These are phyloP conservation scores for Microcera coccophila DNA, from an alignment of 2,329 filamentous ascomycete genomes.

Conservation along the genomic window DNA sequence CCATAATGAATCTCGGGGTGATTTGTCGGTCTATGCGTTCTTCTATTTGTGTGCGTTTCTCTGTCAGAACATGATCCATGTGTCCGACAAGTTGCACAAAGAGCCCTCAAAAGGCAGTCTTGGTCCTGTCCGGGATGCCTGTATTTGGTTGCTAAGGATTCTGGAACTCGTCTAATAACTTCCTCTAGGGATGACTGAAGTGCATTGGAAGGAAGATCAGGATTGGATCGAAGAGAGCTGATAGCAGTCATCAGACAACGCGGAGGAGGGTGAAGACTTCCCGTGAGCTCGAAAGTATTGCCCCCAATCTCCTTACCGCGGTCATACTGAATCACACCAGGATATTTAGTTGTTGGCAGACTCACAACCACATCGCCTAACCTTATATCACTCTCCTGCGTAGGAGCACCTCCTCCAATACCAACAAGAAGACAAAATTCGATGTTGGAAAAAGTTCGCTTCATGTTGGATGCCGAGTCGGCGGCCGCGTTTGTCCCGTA, in stretches of 20 bases:
- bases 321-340: constrained; percentile 16
- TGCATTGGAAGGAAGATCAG: too few relatives aligned
- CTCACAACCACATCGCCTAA: constrained; percentile 19
- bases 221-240: too few relatives aligned
- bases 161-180: too few relatives aligned
- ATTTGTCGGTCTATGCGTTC: not conserved
- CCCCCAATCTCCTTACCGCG: constrained; percentile 5
- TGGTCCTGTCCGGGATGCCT: too few relatives aligned
- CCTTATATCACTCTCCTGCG: constrained; percentile 4
- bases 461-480: constrained; percentile 9
- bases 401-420: constrained; percentile 4
- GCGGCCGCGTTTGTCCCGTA: constrained; percentile 13
- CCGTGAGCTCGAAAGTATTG: not conserved
- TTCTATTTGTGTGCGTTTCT: not conserved
- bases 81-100: not conserved
- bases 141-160: too few relatives aligned
- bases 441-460: constrained; percentile 5
- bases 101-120: too few relatives aligned
- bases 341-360: not conserved
- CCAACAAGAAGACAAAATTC: constrained; percentile 9
- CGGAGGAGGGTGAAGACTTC: constrained; percentile 4
- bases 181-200: too few relatives aligned
- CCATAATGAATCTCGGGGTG: too few relatives aligned
- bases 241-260: constrained; percentile 7
- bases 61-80: not conserved